Base-by-base conservation (phyloP, 345 rosid genomes). In the Kernera saxatilis region DNA sequence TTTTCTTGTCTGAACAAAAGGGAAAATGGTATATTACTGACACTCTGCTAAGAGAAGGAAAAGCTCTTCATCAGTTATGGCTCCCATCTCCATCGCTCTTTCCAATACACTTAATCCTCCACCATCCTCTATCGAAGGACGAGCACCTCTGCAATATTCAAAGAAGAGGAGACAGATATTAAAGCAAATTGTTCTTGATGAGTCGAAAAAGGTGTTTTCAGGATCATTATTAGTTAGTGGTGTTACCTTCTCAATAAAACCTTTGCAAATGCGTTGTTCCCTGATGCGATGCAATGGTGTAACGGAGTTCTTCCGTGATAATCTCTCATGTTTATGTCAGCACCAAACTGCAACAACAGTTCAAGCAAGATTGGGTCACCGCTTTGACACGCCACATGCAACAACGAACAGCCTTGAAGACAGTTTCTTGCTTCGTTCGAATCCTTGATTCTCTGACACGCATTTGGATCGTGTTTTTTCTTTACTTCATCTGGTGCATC, bases 1-100 rank as follows among this genome's bases (percentile, higher is more conserved):
- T 48, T 48, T 26, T 25, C 58, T 57, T 56, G 55, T 33, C 18
- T 17, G 18, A 63, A 32, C 45, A 49, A n/a, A 64, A 64, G 15
- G 26, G 44, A 48, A 13, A 35, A 55, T 43, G 23, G 11, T 35
- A 54, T 36, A 40, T 52, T 25, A 77, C 45, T 78, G 46, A 78
- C 82, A 75, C 76, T 85, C 93, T n/a, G 86, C 77, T 32, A 92
- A 87, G 77, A 87, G 46, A 70, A 89, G 72, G 67, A 92, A 89
- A 22, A 92, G 82, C 70, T 89, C 85, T 71, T 89, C 98, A 33
- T 92, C 93, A 2, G 89, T 73, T 45, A 92, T 89, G 33, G 98
- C 90, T 68, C 98, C 98, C 78, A 84, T 87, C 78, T 89, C 98
- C 98, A 89, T 92, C 17, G 92, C 90, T 72, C 98, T 87, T 71